Evolutionary conservation across 371 early-diverging fungal species (phyloP).

Genomic region (Haplosporangium sp.): DNA sequence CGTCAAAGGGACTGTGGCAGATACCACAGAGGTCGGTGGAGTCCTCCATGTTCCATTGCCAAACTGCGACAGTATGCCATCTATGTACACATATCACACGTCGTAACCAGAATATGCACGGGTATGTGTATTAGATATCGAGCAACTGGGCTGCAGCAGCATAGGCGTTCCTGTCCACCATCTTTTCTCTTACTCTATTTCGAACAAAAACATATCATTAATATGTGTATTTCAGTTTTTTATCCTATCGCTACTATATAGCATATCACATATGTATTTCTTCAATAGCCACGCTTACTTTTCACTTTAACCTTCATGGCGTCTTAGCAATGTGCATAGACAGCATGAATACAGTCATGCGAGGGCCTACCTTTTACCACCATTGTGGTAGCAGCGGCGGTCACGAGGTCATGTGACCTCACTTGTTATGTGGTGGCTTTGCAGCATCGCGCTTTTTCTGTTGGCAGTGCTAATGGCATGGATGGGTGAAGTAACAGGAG

Average conservation of each 20-base stretch:
- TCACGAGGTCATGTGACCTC: conserved; percentile 7
- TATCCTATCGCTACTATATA: too few relatives aligned
- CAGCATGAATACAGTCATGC: neutral
- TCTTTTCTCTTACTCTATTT: neutral
- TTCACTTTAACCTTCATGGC: conserved; percentile 49
- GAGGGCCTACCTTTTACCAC: neutral
- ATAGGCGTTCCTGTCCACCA: neutral
- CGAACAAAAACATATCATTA: too few relatives aligned
- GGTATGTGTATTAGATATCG: neutral
- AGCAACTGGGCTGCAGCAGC: neutral
- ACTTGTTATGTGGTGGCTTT: conserved; percentile 28
- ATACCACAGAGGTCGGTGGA: conserved; percentile 51
- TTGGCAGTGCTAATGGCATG: neutral
- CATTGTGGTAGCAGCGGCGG: neutral
- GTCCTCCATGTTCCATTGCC: conserved; percentile 53
- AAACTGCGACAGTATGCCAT: conserved; percentile 46
- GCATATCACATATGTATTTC: too few relatives aligned
- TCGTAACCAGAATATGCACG: neutral
- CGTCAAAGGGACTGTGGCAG: conserved; percentile 48
- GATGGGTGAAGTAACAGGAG: too few relatives aligned
- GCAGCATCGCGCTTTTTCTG: conserved; percentile 4
- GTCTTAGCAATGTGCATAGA: neutral
- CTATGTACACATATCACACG: conserved; percentile 9
- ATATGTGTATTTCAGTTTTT: too few relatives aligned
- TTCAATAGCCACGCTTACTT: conserved; percentile 17